Evolutionary conservation across 2,329 filamentous ascomycete genomes (phyloP).

Genomic region (Aspergillus sp.): DNA sequence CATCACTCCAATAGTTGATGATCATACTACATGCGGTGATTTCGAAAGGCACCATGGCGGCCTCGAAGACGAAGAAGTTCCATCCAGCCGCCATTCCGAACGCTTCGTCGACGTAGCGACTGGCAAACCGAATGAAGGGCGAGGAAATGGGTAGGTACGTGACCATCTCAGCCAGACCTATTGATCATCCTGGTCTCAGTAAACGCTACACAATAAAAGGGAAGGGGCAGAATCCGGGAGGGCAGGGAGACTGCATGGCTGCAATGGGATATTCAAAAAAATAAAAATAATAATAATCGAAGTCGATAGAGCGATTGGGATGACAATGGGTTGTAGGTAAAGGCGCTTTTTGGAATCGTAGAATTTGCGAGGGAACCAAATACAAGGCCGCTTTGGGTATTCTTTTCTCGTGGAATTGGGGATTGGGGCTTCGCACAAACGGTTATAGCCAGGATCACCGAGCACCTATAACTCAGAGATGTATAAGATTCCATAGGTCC

Average conservation of each 20-base stretch:
- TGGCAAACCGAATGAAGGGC: constrained; percentile 48
- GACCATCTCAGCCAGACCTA: constrained; percentile 52
- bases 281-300: too few species aligned
- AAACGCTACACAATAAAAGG: constrained; percentile 11
- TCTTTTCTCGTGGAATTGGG: neutral
- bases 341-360: neutral
- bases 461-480: constrained; percentile 38
- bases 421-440: constrained; percentile 39
- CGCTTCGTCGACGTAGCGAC: constrained; percentile 50
- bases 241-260: neutral
- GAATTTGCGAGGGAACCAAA: neutral
- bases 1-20: constrained; percentile 51
- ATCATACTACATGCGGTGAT: constrained; percentile 53
- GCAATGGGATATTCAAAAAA: constrained; percentile 3
- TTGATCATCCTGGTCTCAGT: constrained; percentile 22
- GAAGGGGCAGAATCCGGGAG: neutral
- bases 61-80: constrained; percentile 55
- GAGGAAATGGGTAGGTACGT: constrained; percentile 50
- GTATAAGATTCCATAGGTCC: constrained; percentile 32
- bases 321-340: neutral
- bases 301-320: neutral
- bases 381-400: constrained; percentile 10
- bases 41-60: constrained; percentile 53
- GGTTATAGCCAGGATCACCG: constrained; percentile 46
- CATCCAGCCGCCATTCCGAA: constrained; percentile 49